Base-by-base conservation (phyloP, 306 rosid species). In the Cyamopsis tetragonoloba region DNA sequence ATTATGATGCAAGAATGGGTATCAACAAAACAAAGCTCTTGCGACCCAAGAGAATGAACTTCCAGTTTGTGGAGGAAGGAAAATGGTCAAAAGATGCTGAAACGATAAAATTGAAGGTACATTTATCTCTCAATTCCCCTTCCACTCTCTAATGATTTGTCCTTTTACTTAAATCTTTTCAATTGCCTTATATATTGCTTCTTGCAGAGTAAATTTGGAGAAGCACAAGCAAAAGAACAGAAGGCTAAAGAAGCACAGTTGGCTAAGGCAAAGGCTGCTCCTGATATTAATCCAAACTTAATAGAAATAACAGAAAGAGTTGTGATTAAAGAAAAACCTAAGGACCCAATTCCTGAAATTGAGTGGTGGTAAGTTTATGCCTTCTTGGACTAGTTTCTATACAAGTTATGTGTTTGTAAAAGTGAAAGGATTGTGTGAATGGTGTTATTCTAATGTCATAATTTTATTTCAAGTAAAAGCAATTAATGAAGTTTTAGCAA, bases 181-280 rank as follows among this genome's bases (percentile, higher is more conserved):
- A 62, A 14, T 47, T 48, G 60, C 14, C 54, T 38, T 73, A 4
- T 44, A 47, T 46, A 57, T 14, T 63, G 28, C 70, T 43, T 19
- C 51, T 7, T 71, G 34, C 83, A 92, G 98, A 89, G 88, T 78
- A 80, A 89, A 83, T 93, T 87, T 83, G 98, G 98, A 70, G 98
- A 93, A 82, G 93, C 96, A 66, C 98, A 89, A 84, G 98, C 98
- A 13, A 92, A 88, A 78, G 98, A 92, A 87, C 95, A 91, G 56
- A 87, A 39, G 81, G 98, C 88, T 62, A 92, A 92, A 79, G 93
- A 79, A 84, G 96, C 96, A 14, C 98, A 92, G 57, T 69, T 92
- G 81, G 96, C 96, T 19, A 92, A 83, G 84, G 98, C 98, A 70
- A 92, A 83, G 83, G 98, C 96, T 41, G 98, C 96, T 55, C 91